Percentiles rank a stretch among this genome's conserved stretches.
phyloP scores from a whole-genome alignment of 73 alveolate species.

The Halteria grandinella region DNA sequence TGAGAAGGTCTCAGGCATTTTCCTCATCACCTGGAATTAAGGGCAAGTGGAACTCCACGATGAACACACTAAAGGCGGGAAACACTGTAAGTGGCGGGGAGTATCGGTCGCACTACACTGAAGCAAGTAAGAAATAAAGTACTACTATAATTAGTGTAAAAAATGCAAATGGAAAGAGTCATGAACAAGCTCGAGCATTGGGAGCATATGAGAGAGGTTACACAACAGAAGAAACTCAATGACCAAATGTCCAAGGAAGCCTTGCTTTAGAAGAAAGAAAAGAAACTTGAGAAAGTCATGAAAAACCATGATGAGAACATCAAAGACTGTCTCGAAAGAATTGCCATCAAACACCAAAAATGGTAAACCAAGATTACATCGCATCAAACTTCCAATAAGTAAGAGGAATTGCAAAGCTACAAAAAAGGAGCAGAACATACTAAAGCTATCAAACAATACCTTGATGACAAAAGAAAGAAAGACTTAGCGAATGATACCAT shows the following conservation, averaged over 20 bases:
- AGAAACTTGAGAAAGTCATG: conserved; percentile 8
- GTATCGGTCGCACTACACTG: neutral
- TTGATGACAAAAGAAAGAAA: neutral
- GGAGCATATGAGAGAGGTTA: conserved; percentile 2
- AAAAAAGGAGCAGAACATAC: neutral
- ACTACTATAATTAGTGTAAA: neutral
- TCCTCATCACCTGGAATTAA: neutral
- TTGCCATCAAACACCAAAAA: conserved; percentile 3
- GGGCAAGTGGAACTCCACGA: neutral
- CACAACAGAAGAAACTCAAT: conserved; percentile 13
- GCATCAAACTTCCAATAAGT: neutral
- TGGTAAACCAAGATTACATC: neutral
- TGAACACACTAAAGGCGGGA: neutral
- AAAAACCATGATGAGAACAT: conserved; percentile 18
- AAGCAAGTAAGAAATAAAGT: neutral
- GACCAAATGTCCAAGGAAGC: neutral
- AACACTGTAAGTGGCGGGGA: neutral
- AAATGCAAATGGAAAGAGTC: conserved; percentile 13
- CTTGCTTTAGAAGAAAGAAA: neutral
- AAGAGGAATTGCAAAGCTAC: conserved; percentile 5
- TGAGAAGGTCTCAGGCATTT: neutral
- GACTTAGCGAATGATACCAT: neutral
- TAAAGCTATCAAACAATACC: neutral
- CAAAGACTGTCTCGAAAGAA: conserved; percentile 28
- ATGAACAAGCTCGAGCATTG: conserved; percentile 18